phyloP scores from a whole-genome alignment of 768 basidiomycete species.

The Pisolithus marmoratus region DNA sequence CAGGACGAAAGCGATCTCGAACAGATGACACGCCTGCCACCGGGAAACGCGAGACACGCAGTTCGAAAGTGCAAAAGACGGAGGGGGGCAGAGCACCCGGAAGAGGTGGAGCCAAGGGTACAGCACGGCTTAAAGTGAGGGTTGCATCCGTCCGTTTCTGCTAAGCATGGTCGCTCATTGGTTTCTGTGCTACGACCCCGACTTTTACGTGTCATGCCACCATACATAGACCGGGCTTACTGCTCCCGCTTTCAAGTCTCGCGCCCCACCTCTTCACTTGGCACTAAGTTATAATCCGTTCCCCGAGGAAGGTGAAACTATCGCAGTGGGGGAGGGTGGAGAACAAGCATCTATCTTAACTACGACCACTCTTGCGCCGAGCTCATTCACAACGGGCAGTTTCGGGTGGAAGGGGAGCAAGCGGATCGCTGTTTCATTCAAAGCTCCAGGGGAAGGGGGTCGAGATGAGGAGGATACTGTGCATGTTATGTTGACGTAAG shows the following conservation, averaged over 20 bases:
- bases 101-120: conserved; percentile 33
- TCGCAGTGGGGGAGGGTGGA: conserved; percentile 36
- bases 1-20: conserved; percentile 44
- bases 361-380: conserved; percentile 49
- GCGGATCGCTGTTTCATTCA: conserved; percentile 58
- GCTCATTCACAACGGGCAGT: conserved; percentile 65
- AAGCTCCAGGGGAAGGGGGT: conserved; percentile 37
- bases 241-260: conserved; percentile 51
- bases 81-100: conserved; percentile 22
- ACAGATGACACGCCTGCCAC: conserved; percentile 24
- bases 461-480: conserved; percentile 58
- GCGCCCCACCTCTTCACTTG: conserved; percentile 64
- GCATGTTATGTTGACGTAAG: conserved; percentile 69
- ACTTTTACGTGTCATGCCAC: background rate
- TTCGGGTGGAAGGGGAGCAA: conserved; percentile 83
- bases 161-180: background rate
- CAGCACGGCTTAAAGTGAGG: conserved; percentile 42
- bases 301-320: conserved; percentile 26
- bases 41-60: conserved; percentile 35
- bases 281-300: conserved; percentile 64
- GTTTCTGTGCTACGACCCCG: background rate
- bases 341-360: conserved; percentile 51
- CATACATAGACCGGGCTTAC: conserved; percentile 38
- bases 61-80: conserved; percentile 49
- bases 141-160: background rate